Percentiles rank a stretch among this genome's conserved stretches.
These are phyloP conservation scores for Lentinula novae-zelandiae DNA, from an alignment of 1,284 basidiomycete genomes.

Conservation along the genomic window DNA sequence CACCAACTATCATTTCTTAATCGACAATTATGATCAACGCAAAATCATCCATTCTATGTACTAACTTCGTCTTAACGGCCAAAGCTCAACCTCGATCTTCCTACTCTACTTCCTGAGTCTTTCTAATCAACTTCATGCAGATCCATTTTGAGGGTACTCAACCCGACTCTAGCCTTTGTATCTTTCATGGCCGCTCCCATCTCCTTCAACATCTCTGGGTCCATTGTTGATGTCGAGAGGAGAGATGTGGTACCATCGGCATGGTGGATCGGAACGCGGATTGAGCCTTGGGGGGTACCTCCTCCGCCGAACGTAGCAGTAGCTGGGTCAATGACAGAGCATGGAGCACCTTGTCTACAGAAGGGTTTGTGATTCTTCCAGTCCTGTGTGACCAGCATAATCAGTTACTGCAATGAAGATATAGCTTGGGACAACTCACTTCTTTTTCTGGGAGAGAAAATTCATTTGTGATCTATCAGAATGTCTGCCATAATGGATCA, in stretches of 20 bases:
- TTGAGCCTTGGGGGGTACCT: conserved; percentile 17
- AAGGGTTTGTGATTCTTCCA: conserved; percentile 29
- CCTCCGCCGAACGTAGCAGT: neutral
- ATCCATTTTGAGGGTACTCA: neutral
- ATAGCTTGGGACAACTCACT: neutral
- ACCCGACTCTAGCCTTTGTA: neutral
- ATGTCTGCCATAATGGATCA: neutral
- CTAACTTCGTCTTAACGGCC: no score
- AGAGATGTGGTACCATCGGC: conserved; percentile 21
- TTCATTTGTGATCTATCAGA: neutral
- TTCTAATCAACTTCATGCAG: neutral
- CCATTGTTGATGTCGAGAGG: conserved; percentile 25
- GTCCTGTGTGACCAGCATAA: conserved; percentile 15
- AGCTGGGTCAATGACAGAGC: conserved; percentile 26
- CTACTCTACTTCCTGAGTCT: no score
- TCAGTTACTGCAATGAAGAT: neutral
- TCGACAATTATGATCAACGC: no score
- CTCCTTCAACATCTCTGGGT: conserved; percentile 23
- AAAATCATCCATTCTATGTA: no score
- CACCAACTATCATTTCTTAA: no score
- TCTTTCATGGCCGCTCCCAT: neutral
- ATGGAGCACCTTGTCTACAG: conserved; percentile 25
- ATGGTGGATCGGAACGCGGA: conserved; percentile 23
- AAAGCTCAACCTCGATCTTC: no score
- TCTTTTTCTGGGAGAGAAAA: conserved; percentile 9